Evolutionary conservation across 2,329 filamentous ascomycete genomes (phyloP), one percentile per base, ranked within the genome.

Genomic region (Apiospora arundinis): DNA sequence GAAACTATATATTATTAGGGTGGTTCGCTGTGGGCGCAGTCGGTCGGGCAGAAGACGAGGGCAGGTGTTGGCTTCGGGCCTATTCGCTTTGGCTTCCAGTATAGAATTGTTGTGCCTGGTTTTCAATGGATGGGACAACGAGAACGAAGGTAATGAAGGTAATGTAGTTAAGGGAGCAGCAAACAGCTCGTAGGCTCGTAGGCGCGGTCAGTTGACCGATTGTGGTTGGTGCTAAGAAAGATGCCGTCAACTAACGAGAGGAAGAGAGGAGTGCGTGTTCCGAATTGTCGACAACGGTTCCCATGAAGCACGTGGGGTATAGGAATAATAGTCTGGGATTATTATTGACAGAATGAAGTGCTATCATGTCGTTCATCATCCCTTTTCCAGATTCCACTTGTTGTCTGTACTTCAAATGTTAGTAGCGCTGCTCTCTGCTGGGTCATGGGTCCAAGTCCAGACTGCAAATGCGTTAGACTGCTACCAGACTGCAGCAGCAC

Each of bases 341-440:
- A 63, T 40, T 63, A 63, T 63, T 63, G 56, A 3, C 56, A 63
- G 56, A 63, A 40, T 9, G 28, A 63, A 40, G 56, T 32, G 28
- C 28, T 63, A 63, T 63, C 56, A 63, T 63, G 56, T 63, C 56
- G 40, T 63, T 40, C 56, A 63, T 40, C 56, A 63, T 63, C 56
- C 56, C 56, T 63, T 63, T 63, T 63, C 56, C 28, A 21, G 9
- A 63, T 40, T 23, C 56, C 56, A 63, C 56, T 40, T 40, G 32
- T 40, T 63, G 56, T 63, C 18, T 63, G 56, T n/a, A n/a, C n/a
- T n/a, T n/a, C n/a, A n/a, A n/a, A n/a, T n/a, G n/a, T n/a, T n/a
- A n/a, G n/a, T 63, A 40, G 56, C 52, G 25, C 49, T 6, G 56
- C 56, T 63, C n/a, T n/a, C n/a, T n/a, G n/a, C n/a, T 3, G 32